Percentiles rank a stretch among this genome's conserved stretches.
These are phyloP conservation scores for Gracilariopsis chorda DNA, from an alignment of 23 red algal species.

Conservation along the genomic window DNA sequence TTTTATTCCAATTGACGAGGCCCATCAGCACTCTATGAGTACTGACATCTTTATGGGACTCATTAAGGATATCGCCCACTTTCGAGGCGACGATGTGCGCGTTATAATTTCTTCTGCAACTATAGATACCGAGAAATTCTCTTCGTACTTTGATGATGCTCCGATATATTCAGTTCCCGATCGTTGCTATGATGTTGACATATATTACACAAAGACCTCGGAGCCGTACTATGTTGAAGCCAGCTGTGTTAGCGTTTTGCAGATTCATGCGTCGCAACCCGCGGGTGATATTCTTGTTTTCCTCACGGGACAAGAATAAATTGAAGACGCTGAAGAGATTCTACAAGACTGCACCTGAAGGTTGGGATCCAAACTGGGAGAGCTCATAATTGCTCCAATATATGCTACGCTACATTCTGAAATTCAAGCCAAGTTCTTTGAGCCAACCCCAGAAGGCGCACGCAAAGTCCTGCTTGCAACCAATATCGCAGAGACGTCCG, in stretches of 20 bases:
- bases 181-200: slow-evolving; percentile 84
- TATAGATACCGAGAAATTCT: slow-evolving; percentile 81
- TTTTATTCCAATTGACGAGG: slow-evolving; percentile 93
- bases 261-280: slow-evolving; percentile 78
- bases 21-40: slow-evolving; percentile 90
- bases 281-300: slow-evolving; percentile 95
- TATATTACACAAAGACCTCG: slow-evolving; percentile 62
- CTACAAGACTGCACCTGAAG: slow-evolving; percentile 55
- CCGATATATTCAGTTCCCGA: slow-evolving; percentile 89
- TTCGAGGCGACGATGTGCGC: slow-evolving; percentile 65
- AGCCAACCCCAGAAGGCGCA: slow-evolving; percentile 58
- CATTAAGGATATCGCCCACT: slow-evolving; percentile 82
- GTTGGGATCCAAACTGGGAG: slow-evolving; percentile 36
- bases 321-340: slow-evolving; percentile 82
- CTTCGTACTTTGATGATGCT: slow-evolving; percentile 84
- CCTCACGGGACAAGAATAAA: slow-evolving; percentile 95
- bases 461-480: slow-evolving; percentile 96
- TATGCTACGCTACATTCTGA: slow-evolving; percentile 85
- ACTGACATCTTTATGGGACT: slow-evolving; percentile 96
- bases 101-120: slow-evolving; percentile 92
- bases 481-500: slow-evolving; percentile 95
- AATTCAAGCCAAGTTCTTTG: slow-evolving; percentile 80
- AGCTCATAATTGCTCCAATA: slow-evolving; percentile 68
- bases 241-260: slow-evolving; percentile 70
- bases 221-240: slow-evolving; percentile 88